A percentile compares a stretch with the other conserved stretches of the same genome.
Conservation (phyloP, 345 rosid species). For the Sisymbrium altissimum region DNA sequence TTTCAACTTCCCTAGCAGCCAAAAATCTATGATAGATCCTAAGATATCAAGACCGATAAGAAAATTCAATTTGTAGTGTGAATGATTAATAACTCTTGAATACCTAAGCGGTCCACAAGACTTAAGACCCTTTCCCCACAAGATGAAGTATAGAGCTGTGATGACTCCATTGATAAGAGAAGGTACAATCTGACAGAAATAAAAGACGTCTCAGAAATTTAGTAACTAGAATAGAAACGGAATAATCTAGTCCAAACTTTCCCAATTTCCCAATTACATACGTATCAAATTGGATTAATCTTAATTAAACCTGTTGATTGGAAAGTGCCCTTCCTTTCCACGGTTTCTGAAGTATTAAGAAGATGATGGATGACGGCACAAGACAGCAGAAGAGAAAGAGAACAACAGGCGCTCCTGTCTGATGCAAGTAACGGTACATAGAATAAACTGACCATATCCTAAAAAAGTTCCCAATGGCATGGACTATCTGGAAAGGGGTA, state of each 20-base stretch:
- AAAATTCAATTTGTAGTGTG: not conserved
- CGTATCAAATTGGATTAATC: not conserved
- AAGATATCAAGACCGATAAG: not conserved
- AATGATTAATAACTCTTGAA: constrained; percentile 15
- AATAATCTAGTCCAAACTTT: constrained; percentile 8
- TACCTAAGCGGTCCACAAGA: constrained; percentile 97
- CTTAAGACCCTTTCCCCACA: constrained; percentile 94
- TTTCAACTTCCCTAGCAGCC: not conserved
- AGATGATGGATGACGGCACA: constrained; percentile 67
- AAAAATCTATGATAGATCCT: not conserved
- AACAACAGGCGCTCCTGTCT: constrained; percentile 81
- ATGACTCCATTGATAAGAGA: constrained; percentile 88
- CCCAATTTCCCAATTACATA: not conserved
- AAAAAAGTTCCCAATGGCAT: constrained; percentile 66
- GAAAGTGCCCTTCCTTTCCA: constrained; percentile 97
- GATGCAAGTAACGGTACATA: constrained; percentile 68
- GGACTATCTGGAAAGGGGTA: constrained; percentile 79
- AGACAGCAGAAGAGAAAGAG: constrained; percentile 87
- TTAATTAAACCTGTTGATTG: constrained; percentile 66
- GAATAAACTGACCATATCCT: constrained; percentile 98
- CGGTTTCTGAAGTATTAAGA: constrained; percentile 81
- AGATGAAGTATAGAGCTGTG: constrained; percentile 84
- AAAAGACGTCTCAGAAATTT: not conserved
- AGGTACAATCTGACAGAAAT: constrained; percentile 72
- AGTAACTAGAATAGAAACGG: not conserved